Evolutionary conservation across 192 early-diverging fungal species (phyloP), one percentile per base, ranked within the genome.

Genomic region (Rhizophagus clarus): DNA sequence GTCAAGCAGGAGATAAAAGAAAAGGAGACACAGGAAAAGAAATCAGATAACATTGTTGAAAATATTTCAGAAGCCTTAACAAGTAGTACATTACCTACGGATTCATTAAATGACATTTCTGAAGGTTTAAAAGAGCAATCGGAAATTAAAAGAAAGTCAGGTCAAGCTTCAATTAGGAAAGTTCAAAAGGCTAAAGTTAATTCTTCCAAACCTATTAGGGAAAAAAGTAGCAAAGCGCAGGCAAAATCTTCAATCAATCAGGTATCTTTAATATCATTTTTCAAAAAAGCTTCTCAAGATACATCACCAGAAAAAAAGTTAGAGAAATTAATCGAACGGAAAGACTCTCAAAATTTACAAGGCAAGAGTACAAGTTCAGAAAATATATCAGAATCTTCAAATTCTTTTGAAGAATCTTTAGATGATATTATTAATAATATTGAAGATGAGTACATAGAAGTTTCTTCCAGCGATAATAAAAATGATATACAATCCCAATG

Each of bases 401-500:
- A 49, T 49, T 51, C 49, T 20, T 20, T 20, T 17, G 49, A 51
- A 51, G 49, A 17, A 51, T 51, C 49, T 56, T 56, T 56, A 56
- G 14, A 56, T 17, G 49, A 56, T 56, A 56, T 56, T 12, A 12
- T 56, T 17, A 20, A 56, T 56, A 56, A 56, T 45, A 4, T 45
- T 56, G 17, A 49, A 49, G 11, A 56, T 56, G 49, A 56, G 4
- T 20, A 17, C 17, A 56, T 4, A 14, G 49, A 56, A 20, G 17
- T 56, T 56, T 56, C 49, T 71, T 40, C 31, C 69, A 64, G 14
- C 10, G 29, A 64, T 64, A 64, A 69, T 69, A 77, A 67, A 29
- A 17, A 4, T 24, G 42, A 68, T 9, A 51, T 67, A 4, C 81
- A 84, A 3, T 73, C 81, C 11, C 84, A 88, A 79, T 94, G 93